A percentile compares a stretch with the other conserved stretches of the same genome.
Conservation (phyloP, 192 early-diverging fungal genomes). For the Allomyces macrogynus region DNA sequence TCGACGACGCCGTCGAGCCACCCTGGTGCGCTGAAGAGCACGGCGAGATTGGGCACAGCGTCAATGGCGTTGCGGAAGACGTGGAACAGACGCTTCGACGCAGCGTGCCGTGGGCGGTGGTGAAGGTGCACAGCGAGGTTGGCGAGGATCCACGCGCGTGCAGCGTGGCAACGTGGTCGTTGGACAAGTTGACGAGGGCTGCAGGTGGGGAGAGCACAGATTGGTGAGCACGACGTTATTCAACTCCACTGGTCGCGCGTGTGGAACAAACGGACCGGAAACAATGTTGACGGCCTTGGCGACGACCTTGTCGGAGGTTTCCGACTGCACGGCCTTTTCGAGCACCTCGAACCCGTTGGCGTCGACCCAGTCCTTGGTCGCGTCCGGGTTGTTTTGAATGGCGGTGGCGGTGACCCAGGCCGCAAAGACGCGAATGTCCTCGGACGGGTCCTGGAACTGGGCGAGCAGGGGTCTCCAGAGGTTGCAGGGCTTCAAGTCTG, state of each 20-base stretch:
- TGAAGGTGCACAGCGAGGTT: not conserved
- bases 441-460: conserved; percentile 5
- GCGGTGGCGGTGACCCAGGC: conserved; percentile 34
- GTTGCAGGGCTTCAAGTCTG: conserved; percentile 25
- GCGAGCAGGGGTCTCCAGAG: conserved; percentile 26
- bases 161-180: not conserved
- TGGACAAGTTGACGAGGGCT: not conserved
- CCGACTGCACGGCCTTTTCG: not conserved
- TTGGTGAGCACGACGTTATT: no score
- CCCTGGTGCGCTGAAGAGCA: not conserved
- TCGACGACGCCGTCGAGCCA: not conserved
- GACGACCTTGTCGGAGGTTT: not conserved
- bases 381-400: conserved; percentile 34
- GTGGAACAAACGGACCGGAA: not conserved
- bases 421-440: conserved; percentile 15
- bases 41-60: not conserved
- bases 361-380: conserved; percentile 14
- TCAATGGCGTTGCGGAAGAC: not conserved
- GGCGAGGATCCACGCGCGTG: not conserved
- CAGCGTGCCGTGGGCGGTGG: not conserved
- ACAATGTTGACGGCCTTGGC: not conserved
- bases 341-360: not conserved
- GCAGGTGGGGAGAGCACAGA: no score
- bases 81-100: not conserved
- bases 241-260: no score